These are phyloP conservation scores for Gremmenia infestans DNA, from an alignment of 2,329 filamentous ascomycete genomes.

Conservation along the genomic window DNA sequence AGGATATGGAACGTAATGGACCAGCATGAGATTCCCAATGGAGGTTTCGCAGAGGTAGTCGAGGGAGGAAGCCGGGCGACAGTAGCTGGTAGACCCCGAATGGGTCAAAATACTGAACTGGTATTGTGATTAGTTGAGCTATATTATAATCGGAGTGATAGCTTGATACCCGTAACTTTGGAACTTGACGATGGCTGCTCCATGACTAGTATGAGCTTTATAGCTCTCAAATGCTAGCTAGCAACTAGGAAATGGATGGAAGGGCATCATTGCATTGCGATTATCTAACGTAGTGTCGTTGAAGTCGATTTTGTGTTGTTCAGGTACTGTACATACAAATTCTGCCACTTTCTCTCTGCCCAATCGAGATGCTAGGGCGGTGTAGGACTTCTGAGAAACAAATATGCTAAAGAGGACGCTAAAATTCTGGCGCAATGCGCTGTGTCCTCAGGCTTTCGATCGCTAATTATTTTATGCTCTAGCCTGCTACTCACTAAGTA, in stretches of 20 bases:
- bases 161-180: conserved; percentile 66
- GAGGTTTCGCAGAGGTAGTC: conserved; percentile 82
- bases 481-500: too few species aligned
- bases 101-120: conserved; percentile 95
- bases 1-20: conserved; percentile 87
- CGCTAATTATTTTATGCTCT: too few species aligned
- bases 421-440: not conserved
- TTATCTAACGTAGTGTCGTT: not conserved
- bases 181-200: conserved; percentile 66
- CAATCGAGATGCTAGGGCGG: not conserved
- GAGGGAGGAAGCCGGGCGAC: conserved; percentile 68
- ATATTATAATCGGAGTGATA: not conserved
- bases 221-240: not conserved
- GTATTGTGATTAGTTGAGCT: conserved; percentile 8
- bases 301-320: not conserved
- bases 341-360: not conserved
- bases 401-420: not conserved
- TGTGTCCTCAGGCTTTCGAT: not conserved
- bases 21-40: conserved; percentile 96
- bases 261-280: not conserved
- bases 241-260: not conserved
- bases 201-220: conserved; percentile 43
- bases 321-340: not conserved
- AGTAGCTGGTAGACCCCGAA: conserved; percentile 81
- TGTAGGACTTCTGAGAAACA: not conserved